Percentiles rank a stretch among this genome's conserved stretches.
These are phyloP conservation scores for Golubevia pallescens DNA, from an alignment of 1,284 basidiomycete species.

Conservation along the genomic window DNA sequence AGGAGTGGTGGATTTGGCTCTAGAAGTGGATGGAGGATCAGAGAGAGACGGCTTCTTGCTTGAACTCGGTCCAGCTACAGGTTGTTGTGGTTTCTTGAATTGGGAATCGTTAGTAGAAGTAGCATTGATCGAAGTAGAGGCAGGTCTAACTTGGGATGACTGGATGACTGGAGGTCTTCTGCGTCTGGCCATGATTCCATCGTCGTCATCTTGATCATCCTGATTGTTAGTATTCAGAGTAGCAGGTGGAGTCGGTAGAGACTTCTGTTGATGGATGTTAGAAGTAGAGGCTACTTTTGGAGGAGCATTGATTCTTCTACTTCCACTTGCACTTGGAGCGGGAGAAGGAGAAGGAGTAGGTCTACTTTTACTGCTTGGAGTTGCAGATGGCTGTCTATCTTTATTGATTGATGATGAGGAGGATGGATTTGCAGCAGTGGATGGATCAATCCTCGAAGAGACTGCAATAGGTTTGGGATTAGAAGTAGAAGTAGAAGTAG, in stretches of 20 bases:
- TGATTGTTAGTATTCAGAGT: background rate
- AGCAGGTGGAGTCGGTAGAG: background rate
- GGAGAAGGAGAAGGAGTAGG: background rate
- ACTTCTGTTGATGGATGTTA: background rate
- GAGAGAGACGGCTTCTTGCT: background rate
- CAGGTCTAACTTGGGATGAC: too few species aligned
- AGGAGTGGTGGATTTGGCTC: background rate
- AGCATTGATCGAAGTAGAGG: too few species aligned
- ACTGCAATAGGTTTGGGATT: background rate
- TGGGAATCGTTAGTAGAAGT: background rate
- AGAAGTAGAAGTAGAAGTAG: too few species aligned
- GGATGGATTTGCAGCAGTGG: background rate
- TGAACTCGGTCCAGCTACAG: background rate
- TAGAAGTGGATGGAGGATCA: background rate
- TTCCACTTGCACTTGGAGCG: background rate
- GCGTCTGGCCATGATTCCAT: too few species aligned
- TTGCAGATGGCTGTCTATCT: background rate
- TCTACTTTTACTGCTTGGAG: background rate
- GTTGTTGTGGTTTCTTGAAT: background rate
- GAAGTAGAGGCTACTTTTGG: background rate
- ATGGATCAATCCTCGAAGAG: background rate
- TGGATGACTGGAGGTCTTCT: too few species aligned
- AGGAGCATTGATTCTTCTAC: too few species aligned
- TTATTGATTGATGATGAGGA: background rate
- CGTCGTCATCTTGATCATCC: too few species aligned